These are phyloP conservation scores for Leccinum boreale DNA, from an alignment of 768 basidiomycete species.

Conservation along the genomic window DNA sequence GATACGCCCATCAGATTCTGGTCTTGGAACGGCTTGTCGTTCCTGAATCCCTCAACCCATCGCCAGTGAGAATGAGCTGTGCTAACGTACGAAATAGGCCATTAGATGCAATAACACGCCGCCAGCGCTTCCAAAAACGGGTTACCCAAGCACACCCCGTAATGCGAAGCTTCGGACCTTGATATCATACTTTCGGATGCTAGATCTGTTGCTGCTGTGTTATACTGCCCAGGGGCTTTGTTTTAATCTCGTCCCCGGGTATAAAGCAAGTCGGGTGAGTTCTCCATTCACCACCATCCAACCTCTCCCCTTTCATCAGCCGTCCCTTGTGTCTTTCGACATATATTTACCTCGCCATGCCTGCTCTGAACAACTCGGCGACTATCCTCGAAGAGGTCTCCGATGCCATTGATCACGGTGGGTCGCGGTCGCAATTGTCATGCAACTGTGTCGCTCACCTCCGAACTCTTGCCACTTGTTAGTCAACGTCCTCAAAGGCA, in stretches of 20 bases:
- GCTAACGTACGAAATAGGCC: constrained; percentile 6
- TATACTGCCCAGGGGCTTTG: constrained; percentile 4
- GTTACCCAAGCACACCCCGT: constrained; percentile 8
- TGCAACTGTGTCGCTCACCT: neutral
- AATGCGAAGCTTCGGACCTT: constrained; percentile 19
- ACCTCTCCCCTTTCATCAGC: neutral
- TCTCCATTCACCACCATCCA: constrained; percentile 3
- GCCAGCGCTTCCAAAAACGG: constrained; percentile 16
- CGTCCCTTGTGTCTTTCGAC: neutral
- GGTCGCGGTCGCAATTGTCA: constrained; percentile 8
- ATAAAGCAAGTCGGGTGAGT: constrained; percentile 15
- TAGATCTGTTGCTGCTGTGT: constrained; percentile 9
- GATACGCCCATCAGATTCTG: constrained; percentile 17
- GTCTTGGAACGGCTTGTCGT: constrained; percentile 1
- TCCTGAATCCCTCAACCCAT: neutral
- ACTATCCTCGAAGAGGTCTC: constrained; percentile 40
- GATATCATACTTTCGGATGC: constrained; percentile 17
- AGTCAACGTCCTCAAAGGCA: constrained; percentile 72
- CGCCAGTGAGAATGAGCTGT: constrained; percentile 8
- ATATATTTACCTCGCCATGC: constrained; percentile 16
- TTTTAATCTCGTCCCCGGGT: constrained; percentile 11
- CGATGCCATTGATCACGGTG: constrained; percentile 50
- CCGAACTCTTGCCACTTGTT: neutral
- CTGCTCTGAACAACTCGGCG: constrained; percentile 27
- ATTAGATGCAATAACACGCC: constrained; percentile 13